phyloP scores from a whole-genome alignment of 116 monocot species.

The Cymodocea nodosa region DNA sequence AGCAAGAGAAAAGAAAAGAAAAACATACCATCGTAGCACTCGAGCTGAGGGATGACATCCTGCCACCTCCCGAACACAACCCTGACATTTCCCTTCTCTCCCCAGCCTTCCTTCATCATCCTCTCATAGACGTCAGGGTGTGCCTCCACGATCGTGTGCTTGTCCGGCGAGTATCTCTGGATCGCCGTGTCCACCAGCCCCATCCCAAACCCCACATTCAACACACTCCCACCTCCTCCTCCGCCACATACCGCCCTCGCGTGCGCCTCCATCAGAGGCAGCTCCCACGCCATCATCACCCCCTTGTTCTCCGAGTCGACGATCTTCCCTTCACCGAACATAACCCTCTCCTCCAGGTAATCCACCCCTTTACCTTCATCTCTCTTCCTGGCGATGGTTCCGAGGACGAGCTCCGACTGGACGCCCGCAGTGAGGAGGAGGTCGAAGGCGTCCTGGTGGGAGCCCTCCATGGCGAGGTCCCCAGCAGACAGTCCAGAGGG shows the following conservation, averaged over 20 bases:
- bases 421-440: conserved; percentile 61
- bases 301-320: conserved; percentile 89
- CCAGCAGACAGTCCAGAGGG: conserved; percentile 68
- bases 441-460: conserved; percentile 56
- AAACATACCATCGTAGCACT: conserved; percentile 75
- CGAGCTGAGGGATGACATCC: conserved; percentile 75
- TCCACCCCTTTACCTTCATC: neutral
- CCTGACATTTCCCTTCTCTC: conserved; percentile 88
- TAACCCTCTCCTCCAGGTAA: conserved; percentile 60
- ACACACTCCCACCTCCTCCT: conserved; percentile 28
- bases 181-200: conserved; percentile 90
- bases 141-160: conserved; percentile 92
- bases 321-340: conserved; percentile 64
- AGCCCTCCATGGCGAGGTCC: conserved; percentile 61
- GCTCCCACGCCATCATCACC: conserved; percentile 99
- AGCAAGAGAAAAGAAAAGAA: neutral
- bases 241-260: conserved; percentile 65
- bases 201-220: conserved; percentile 96
- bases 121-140: conserved; percentile 81
- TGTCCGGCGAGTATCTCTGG: conserved; percentile 42
- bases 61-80: conserved; percentile 91
- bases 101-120: conserved; percentile 71
- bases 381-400: conserved; percentile 30
- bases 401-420: conserved; percentile 78
- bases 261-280: conserved; percentile 95